Evolutionary conservation across 805 yeast genomes (phyloP).

Genomic region (Cyberlindnera meyerae): DNA sequence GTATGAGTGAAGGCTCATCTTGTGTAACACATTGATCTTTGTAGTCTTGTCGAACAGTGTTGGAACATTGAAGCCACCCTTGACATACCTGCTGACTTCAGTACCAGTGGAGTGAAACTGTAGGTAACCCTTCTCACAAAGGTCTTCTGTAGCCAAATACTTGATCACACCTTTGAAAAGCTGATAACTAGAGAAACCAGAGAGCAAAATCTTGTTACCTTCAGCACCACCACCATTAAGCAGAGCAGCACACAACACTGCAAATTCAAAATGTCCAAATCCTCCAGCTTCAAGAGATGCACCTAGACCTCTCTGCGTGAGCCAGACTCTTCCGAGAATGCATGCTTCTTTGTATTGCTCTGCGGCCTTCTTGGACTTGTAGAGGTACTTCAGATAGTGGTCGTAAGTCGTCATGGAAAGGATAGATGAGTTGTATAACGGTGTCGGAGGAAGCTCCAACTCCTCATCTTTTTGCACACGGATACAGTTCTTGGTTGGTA

Average conservation of each 20-base stretch:
- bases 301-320: slow-evolving; percentile 77
- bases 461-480: slow-evolving; percentile 46
- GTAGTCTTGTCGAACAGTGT: slow-evolving; percentile 71
- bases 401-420: slow-evolving; percentile 64
- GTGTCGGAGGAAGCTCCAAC: slow-evolving; percentile 63
- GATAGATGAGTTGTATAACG: slow-evolving; percentile 79
- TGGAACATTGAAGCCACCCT: slow-evolving; percentile 66
- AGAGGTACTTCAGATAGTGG: slow-evolving; percentile 68
- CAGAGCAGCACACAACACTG: slow-evolving; percentile 72
- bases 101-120: slow-evolving; percentile 51
- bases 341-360: slow-evolving; percentile 86
- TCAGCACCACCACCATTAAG: slow-evolving; percentile 76
- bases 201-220: slow-evolving; percentile 72
- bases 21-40: slow-evolving; percentile 77
- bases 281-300: slow-evolving; percentile 67
- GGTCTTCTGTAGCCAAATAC: slow-evolving; percentile 76
- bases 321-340: slow-evolving; percentile 83
- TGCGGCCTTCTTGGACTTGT: slow-evolving; percentile 68
- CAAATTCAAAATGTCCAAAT: slow-evolving; percentile 90
- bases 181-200: slow-evolving; percentile 91
- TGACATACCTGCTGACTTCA: slow-evolving; percentile 36
- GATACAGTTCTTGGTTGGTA: slow-evolving; percentile 78
- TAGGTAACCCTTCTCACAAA: slow-evolving; percentile 56
- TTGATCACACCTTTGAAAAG: slow-evolving; percentile 83
- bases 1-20: slow-evolving; percentile 69